Conservation (phyloP, 306 rosid species). For the Arachis stenosperma region DNA sequence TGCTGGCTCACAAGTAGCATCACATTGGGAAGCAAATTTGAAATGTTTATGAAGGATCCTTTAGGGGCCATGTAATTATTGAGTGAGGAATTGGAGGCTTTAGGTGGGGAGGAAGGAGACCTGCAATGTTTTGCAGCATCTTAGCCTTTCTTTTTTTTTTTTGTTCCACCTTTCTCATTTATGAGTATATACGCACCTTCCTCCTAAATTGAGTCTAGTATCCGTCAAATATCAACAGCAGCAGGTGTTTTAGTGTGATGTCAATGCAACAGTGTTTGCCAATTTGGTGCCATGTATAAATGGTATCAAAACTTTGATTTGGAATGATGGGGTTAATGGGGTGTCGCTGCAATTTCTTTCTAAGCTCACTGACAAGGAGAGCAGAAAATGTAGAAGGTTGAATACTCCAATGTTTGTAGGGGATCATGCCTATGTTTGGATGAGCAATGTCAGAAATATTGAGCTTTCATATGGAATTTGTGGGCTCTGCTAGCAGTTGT, state of each 20-base stretch:
- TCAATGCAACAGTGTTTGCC: neutral
- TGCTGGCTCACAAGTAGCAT: neutral
- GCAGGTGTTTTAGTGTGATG: neutral
- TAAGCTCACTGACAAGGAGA: neutral
- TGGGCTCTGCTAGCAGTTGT: no score
- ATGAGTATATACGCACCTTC: neutral
- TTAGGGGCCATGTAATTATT: neutral
- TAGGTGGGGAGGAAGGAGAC: neutral
- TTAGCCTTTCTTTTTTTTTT: neutral
- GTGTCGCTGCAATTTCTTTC: neutral
- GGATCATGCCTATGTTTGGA: no score
- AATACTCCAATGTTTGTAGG: neutral
- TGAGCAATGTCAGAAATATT: no score
- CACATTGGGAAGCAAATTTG: slow-evolving; percentile 1
- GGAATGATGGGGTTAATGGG: neutral
- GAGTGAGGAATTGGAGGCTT: neutral
- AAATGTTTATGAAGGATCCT: neutral
- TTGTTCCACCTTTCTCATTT: neutral
- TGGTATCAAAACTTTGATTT: neutral
- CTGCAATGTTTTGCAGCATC: neutral
- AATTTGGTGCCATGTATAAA: neutral
- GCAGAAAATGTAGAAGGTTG: neutral
- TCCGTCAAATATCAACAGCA: neutral
- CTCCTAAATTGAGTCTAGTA: neutral
- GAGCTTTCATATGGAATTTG: no score